These are phyloP conservation scores for Sarocladium oryzae DNA, from an alignment of 2,329 filamentous ascomycete species.

Conservation along the genomic window DNA sequence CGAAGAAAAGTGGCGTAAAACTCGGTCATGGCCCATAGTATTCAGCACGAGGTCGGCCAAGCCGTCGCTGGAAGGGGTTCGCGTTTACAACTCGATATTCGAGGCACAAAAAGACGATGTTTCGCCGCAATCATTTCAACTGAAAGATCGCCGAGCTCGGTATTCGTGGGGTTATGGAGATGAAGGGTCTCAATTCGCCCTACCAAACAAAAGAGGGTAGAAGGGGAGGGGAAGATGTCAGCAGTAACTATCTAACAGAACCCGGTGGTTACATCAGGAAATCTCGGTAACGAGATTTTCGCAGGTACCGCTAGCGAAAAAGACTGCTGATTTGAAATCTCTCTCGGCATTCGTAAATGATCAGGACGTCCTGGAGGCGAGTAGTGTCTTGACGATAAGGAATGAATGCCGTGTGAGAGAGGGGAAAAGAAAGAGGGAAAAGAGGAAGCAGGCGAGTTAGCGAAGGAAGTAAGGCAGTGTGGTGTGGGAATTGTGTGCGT, in stretches of 20 bases:
- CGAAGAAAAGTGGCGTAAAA: no score
- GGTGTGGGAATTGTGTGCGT: conserved; percentile 14
- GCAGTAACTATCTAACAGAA: conserved; percentile 97
- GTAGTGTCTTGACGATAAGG: conserved; percentile 91
- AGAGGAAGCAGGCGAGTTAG: conserved; percentile 18
- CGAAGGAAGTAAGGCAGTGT: no score
- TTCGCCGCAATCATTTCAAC: no score
- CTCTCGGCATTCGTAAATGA: conserved; percentile 90
- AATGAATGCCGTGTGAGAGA: conserved; percentile 60
- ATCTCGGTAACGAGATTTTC: conserved; percentile 19
- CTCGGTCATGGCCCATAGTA: no score
- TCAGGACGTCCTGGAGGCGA: conserved; percentile 70
- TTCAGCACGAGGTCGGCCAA: no score
- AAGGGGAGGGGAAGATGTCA: conserved; percentile 47
- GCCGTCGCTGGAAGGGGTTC: not conserved
- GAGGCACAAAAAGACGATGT: no score
- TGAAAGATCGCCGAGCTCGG: no score
- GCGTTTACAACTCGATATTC: not conserved
- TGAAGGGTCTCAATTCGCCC: not conserved
- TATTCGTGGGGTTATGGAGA: not conserved
- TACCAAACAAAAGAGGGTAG: not conserved
- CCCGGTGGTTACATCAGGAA: conserved; percentile 53
- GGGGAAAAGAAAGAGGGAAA: conserved; percentile 25
- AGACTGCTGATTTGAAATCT: conserved; percentile 61
- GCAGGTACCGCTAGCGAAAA: conserved; percentile 99